phyloP scores from a whole-genome alignment of 2,329 filamentous ascomycete genomes.

The Aureobasidium namibiae region DNA sequence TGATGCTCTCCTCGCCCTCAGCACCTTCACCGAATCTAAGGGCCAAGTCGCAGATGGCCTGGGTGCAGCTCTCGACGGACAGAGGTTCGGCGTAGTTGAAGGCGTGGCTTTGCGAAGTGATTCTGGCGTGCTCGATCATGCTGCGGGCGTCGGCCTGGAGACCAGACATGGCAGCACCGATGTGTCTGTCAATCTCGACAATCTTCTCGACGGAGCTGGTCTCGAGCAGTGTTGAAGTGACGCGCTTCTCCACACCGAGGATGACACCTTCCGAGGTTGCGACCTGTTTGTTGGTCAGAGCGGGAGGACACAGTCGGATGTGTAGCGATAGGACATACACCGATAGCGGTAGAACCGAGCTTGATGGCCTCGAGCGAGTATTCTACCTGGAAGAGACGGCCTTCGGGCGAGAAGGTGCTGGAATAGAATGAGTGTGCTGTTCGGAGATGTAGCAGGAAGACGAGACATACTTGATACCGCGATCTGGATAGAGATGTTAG shows the following conservation, averaged over 20 bases:
- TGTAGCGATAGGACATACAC: slow-evolving; percentile 46
- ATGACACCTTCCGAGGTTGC: slow-evolving; percentile 92
- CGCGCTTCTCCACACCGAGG: slow-evolving; percentile 96
- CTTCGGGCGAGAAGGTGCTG: slow-evolving; percentile 98
- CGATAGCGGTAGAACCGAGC: slow-evolving; percentile 95
- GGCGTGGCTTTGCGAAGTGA: slow-evolving; percentile 92
- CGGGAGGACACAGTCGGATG: not conserved
- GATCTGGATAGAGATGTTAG: slow-evolving; percentile 51
- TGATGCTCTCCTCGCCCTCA: slow-evolving; percentile 88
- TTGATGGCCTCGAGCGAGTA: slow-evolving; percentile 99
- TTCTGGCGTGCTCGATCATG: slow-evolving; percentile 96
- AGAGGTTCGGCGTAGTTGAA: slow-evolving; percentile 98
- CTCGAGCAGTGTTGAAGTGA: slow-evolving; percentile 94
- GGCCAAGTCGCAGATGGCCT: slow-evolving; percentile 96
- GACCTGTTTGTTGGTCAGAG: slow-evolving; percentile 41
- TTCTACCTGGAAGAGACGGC: slow-evolving; percentile 99
- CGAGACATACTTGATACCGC: slow-evolving; percentile 78
- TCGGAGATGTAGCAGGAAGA: slow-evolving; percentile 44
- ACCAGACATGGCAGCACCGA: slow-evolving; percentile 97
- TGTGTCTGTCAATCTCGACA: slow-evolving; percentile 97
- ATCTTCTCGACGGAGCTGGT: slow-evolving; percentile 99
- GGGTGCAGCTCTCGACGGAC: slow-evolving; percentile 93
- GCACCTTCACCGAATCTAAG: slow-evolving; percentile 95
- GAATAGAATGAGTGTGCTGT: slow-evolving; percentile 17
- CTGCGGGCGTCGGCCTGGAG: slow-evolving; percentile 94